A percentile compares a stretch with the other conserved stretches of the same genome.
These are phyloP conservation scores for Acanthamoeba polyphaga DNA, from an alignment of 208 protist genomes.

Conservation along the genomic window DNA sequence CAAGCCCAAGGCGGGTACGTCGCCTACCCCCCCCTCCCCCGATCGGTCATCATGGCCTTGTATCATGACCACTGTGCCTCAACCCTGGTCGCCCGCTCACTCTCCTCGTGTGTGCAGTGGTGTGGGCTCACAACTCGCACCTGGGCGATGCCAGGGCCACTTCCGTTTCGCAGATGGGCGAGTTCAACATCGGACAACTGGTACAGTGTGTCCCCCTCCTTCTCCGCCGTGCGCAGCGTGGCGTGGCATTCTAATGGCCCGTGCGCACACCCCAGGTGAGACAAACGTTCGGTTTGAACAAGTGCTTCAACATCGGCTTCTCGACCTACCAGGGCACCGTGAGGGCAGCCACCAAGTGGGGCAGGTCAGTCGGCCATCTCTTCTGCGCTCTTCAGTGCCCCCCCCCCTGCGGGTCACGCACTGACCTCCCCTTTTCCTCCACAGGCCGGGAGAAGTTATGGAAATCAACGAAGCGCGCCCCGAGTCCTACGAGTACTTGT, in stretches of 20 bases:
- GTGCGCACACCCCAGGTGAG: background rate
- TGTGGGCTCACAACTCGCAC: slow-evolving; percentile 79
- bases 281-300: slow-evolving; percentile 62
- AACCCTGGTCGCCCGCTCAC: background rate
- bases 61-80: background rate
- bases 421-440: background rate
- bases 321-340: slow-evolving; percentile 68
- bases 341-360: slow-evolving; percentile 71
- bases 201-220: background rate
- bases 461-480: slow-evolving; percentile 41
- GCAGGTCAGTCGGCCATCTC: background rate
- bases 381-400: no score
- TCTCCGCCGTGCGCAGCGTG: background rate
- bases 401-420: background rate
- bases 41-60: background rate
- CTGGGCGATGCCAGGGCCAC: slow-evolving; percentile 63
- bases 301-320: slow-evolving; percentile 74
- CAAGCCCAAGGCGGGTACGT: background rate
- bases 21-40: no score
- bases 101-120: background rate
- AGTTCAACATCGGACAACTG: slow-evolving; percentile 61
- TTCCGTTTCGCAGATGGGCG: slow-evolving; percentile 8
- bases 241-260: background rate
- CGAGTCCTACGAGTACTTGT: slow-evolving; percentile 37
- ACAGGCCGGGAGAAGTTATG: slow-evolving; percentile 23